A percentile compares a stretch with the other conserved stretches of the same genome.
phyloP scores from a whole-genome alignment of 257 asterid genomes.

The Cruciata laevipes region DNA sequence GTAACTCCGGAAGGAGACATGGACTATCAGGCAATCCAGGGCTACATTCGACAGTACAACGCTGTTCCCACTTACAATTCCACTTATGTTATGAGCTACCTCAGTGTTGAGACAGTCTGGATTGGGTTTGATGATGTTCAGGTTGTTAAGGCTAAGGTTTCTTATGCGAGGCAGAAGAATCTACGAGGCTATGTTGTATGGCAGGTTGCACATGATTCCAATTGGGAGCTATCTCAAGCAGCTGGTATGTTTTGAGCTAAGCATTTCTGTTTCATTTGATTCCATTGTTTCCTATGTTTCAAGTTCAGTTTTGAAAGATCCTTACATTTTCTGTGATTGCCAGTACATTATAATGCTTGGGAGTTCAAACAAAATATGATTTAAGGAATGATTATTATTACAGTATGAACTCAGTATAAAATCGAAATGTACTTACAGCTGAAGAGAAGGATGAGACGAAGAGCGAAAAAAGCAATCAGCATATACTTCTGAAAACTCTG shows the following conservation, averaged over 20 bases:
- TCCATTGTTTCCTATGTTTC: not conserved
- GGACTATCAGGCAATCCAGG: conserved; percentile 6
- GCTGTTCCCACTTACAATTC: conserved; percentile 14
- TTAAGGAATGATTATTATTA: not conserved
- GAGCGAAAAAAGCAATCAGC: conserved; percentile 4
- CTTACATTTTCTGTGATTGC: not conserved
- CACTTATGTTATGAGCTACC: conserved; percentile 20
- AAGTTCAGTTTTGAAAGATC: not conserved
- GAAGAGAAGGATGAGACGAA: not conserved
- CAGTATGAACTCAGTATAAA: not conserved
- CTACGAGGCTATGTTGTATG: conserved; percentile 12
- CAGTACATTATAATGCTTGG: not conserved
- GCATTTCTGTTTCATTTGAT: not conserved
- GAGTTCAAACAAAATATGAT: not conserved
- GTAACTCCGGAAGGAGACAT: not conserved
- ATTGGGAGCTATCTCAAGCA: conserved; percentile 17
- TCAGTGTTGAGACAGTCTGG: conserved; percentile 16
- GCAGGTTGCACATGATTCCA: conserved; percentile 16
- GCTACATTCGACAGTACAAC: conserved; percentile 5
- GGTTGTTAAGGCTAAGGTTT: conserved; percentile 18
- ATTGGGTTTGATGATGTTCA: conserved; percentile 25
- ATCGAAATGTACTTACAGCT: not conserved
- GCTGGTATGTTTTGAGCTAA: conserved; percentile 6
- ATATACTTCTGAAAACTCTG: conserved; percentile 12
- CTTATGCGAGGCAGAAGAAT: conserved; percentile 18